These are phyloP conservation scores for Volvox africanus DNA, from an alignment of 139 green algal species.

Conservation along the genomic window DNA sequence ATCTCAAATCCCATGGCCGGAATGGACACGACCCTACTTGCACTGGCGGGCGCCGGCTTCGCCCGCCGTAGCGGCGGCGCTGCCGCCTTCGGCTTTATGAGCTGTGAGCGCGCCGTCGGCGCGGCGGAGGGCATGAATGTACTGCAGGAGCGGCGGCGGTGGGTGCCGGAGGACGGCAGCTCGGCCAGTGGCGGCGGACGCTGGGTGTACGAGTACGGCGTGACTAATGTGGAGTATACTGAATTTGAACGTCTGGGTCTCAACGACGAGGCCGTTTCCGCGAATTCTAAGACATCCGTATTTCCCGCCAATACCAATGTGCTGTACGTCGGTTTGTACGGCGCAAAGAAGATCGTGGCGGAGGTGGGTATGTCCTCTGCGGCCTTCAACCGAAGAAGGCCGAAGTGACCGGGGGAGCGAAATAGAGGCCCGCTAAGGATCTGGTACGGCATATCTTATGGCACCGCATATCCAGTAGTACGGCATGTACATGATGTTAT, in stretches of 20 bases:
- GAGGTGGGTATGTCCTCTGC: neutral
- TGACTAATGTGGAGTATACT: slow-evolving; percentile 99
- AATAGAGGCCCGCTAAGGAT: too few species aligned
- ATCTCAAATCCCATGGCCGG: slow-evolving; percentile 96
- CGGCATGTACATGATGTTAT: too few species aligned
- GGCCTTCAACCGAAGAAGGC: too few species aligned
- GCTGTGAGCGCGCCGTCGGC: slow-evolving; percentile 92
- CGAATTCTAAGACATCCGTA: slow-evolving; percentile 49
- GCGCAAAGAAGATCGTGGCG: slow-evolving; percentile 65
- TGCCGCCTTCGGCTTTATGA: slow-evolving; percentile 95
- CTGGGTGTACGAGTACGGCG: slow-evolving; percentile 80
- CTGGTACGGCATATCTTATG: too few species aligned
- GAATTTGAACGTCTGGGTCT: slow-evolving; percentile 95
- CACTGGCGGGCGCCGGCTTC: slow-evolving; percentile 84
- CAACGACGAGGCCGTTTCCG: slow-evolving; percentile 72
- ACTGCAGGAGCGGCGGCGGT: slow-evolving; percentile 72
- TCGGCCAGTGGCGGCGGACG: slow-evolving; percentile 3
- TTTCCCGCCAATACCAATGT: slow-evolving; percentile 99
- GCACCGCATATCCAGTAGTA: too few species aligned
- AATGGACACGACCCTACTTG: slow-evolving; percentile 94
- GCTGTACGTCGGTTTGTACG: slow-evolving; percentile 86
- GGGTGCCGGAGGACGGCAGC: neutral
- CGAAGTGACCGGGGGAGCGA: too few species aligned
- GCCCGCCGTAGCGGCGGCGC: slow-evolving; percentile 48
- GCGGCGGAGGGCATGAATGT: slow-evolving; percentile 98